Evolutionary conservation across 31 red algal genomes (phyloP), one percentile per base, ranked within the genome.

Genomic region (Pterothamnion heteromorphum): DNA sequence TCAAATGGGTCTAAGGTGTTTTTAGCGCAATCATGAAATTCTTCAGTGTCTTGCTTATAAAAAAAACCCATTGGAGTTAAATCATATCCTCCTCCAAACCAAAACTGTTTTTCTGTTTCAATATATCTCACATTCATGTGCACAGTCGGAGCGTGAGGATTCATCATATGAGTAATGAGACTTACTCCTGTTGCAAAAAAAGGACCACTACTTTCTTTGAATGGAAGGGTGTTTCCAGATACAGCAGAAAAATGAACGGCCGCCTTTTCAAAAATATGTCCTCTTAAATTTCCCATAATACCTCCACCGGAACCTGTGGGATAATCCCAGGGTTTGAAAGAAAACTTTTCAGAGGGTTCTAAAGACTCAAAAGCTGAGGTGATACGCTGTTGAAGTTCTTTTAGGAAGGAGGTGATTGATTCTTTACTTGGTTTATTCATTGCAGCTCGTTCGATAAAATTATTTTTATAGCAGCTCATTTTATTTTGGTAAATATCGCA

Each of bases 181-280:
- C 89, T 93, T 74, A 96, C 87, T 35, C 84, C 95, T 0, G 91
- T 94, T 35, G 95, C 95, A 64, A 86, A 91, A 74, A 91, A 96
- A 30, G 80, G 44, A 72, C 0, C 83, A 74, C 3, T 86, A 33
- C 34, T 90, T 34, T 87, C 84, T 24, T 30, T 32, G 24, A n/a
- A 22, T 22, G 43, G 43, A 24, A 39, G 22, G 22, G 24, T 32
- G 43, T 22, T 35, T 28, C 87, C 87, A 22, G 23, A n/a, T 24
- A 97, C 95, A n/a, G 93, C 80, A 14, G 94, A 96, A 33, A 95
- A 84, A 83, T 97, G 95, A 14, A 97, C 94, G 38, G 94, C 95
- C 27, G 91, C 95, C 78, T 97, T 97, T 74, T 97, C 95, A 82
- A 97, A 86, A 28, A 86, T 35, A 28, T 76, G 26, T 76, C 72